Evolutionary conservation across 345 rosid species (phyloP).

Genomic region (Gossypium stocksii): DNA sequence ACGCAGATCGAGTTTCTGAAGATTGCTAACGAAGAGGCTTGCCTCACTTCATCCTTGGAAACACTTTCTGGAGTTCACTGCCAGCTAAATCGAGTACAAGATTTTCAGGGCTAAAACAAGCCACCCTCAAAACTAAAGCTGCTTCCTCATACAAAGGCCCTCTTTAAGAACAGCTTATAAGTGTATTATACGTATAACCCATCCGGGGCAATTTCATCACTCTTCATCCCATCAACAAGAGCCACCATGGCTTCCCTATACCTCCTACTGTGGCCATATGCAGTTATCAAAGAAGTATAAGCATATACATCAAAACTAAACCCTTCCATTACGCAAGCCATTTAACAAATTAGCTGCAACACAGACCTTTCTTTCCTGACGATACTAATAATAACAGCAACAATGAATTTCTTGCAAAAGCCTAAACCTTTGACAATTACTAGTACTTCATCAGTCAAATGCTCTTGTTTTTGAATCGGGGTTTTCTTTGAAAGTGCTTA

Average conservation of each 20-base stretch:
- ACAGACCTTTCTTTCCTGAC: constrained; percentile 56
- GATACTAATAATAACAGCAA: constrained; percentile 61
- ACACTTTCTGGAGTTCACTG: constrained; percentile 21
- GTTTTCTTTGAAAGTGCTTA: constrained; percentile 27
- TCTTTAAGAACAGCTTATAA: no score
- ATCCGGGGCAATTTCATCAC: constrained; percentile 15
- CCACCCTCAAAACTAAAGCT: no score
- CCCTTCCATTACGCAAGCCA: constrained; percentile 44
- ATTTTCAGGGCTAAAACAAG: no score
- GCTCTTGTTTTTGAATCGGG: constrained; percentile 11
- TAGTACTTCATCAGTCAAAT: constrained; percentile 42
- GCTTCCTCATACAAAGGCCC: no score
- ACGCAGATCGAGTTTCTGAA: constrained; percentile 58
- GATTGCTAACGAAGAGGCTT: constrained; percentile 42
- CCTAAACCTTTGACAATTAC: constrained; percentile 73
- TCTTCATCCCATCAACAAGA: constrained; percentile 64
- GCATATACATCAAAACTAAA: constrained; percentile 65
- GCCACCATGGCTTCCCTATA: constrained; percentile 74
- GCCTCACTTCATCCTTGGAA: constrained; percentile 37
- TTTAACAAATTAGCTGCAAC: constrained; percentile 54
- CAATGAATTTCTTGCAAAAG: constrained; percentile 53
- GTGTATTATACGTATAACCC: no score
- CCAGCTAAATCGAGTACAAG: no score
- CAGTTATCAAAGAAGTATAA: constrained; percentile 71
- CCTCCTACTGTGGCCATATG: constrained; percentile 62